Evolutionary conservation across 176 grass and related monocot species (phyloP).

Genomic region (Elaeis guineensis): DNA sequence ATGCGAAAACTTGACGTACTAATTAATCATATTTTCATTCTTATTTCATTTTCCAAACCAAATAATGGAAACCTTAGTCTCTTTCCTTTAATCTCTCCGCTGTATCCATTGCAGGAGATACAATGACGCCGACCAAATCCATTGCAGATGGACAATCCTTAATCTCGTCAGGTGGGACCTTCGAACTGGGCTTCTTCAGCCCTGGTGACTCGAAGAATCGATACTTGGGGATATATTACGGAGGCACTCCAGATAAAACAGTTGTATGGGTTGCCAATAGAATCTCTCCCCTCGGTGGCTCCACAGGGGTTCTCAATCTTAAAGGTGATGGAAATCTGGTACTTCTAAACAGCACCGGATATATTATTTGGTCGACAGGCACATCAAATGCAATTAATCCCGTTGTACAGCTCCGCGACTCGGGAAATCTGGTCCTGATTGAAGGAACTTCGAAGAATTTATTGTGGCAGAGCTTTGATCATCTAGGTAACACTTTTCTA

Average conservation of each 20-base stretch:
- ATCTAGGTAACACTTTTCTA: conserved; percentile 30
- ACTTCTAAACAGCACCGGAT: background rate
- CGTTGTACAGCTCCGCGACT: background rate
- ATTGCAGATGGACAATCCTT: conserved; percentile 40
- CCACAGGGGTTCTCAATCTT: conserved; percentile 7
- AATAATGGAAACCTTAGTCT: too few species aligned
- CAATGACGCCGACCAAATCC: background rate
- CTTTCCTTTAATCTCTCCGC: too few species aligned
- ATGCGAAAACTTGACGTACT: too few species aligned
- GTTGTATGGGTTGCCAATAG: conserved; percentile 34
- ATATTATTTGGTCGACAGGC: background rate
- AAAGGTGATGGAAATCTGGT: background rate
- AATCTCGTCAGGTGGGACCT: conserved; percentile 32
- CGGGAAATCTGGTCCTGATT: conserved; percentile 37
- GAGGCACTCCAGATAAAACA: background rate
- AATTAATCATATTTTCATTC: too few species aligned
- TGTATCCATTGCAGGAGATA: conserved; percentile 15
- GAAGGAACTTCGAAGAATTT: conserved; percentile 4
- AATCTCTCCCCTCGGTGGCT: conserved; percentile 1
- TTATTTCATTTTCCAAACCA: too few species aligned
- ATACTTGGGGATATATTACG: background rate
- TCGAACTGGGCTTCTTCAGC: conserved; percentile 62
- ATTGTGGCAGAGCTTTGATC: conserved; percentile 44
- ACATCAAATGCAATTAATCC: background rate
- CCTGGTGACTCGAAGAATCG: conserved; percentile 5